phyloP scores from a whole-genome alignment of 2,329 filamentous ascomycete species.

The Nemania sp. region DNA sequence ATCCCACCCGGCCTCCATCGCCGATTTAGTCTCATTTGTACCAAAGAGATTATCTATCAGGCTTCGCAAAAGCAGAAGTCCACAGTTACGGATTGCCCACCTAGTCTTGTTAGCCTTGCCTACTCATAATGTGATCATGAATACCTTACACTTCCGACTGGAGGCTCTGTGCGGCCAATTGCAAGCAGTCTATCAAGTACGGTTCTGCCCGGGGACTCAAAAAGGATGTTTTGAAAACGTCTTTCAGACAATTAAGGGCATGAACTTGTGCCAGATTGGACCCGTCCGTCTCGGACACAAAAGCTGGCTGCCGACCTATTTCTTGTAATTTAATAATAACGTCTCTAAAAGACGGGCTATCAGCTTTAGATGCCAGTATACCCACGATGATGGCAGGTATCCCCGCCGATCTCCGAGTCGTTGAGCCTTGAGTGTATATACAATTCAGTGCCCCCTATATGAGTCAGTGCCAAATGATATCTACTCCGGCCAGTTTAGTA shows the following conservation, averaged over 20 bases:
- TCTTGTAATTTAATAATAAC: constrained; percentile 72
- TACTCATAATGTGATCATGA: not conserved
- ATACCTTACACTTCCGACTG: constrained; percentile 77
- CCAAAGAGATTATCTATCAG: constrained; percentile 84
- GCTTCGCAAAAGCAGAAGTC: constrained; percentile 87
- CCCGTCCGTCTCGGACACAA: constrained; percentile 68
- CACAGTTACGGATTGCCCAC: constrained; percentile 96
- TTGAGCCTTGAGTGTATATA: constrained; percentile 81
- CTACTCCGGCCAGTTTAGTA: not conserved
- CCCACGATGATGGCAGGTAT: constrained; percentile 89
- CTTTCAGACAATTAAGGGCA: constrained; percentile 91
- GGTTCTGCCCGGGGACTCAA: constrained; percentile 78
- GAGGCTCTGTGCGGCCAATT: constrained; percentile 83
- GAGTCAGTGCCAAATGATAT: constrained; percentile 35
- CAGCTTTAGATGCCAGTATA: constrained; percentile 75
- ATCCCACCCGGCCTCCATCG: constrained; percentile 72
- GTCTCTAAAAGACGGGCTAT: constrained; percentile 70
- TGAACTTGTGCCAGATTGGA: constrained; percentile 89
- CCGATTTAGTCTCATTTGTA: constrained; percentile 76
- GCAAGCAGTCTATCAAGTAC: constrained; percentile 78
- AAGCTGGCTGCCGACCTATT: constrained; percentile 68
- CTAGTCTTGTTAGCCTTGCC: constrained; percentile 55
- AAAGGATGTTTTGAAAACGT: constrained; percentile 86
- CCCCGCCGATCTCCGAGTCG: constrained; percentile 90
- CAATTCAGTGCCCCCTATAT: constrained; percentile 72